These are phyloP conservation scores for Cercophora sp. DNA, from an alignment of 495 filamentous ascomycete species.

Conservation along the genomic window DNA sequence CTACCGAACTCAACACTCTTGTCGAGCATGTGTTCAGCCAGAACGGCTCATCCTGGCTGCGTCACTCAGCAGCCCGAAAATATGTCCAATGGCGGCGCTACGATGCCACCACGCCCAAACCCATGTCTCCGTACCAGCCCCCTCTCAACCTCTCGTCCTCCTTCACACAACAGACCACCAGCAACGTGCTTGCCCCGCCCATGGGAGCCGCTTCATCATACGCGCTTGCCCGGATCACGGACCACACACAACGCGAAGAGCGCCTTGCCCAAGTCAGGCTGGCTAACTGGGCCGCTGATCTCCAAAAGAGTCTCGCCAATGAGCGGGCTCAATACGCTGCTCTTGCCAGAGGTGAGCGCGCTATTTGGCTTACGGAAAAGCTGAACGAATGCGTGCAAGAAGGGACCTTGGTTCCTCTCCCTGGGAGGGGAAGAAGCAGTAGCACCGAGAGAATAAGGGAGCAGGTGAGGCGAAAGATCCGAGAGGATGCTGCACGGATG, in stretches of 20 bases:
- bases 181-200: slow-evolving; percentile 16
- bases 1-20: slow-evolving; percentile 69
- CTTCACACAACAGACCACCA: slow-evolving; percentile 4
- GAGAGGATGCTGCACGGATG: slow-evolving; percentile 6
- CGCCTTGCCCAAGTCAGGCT: slow-evolving; percentile 73
- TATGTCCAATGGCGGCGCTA: slow-evolving; percentile 63
- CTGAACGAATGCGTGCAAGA: slow-evolving; percentile 71
- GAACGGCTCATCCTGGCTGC: slow-evolving; percentile 79
- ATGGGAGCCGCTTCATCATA: slow-evolving; percentile 52
- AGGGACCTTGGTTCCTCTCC: slow-evolving; percentile 56
- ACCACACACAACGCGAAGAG: slow-evolving; percentile 69
- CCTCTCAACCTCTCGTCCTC: neutral
- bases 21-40: slow-evolving; percentile 72
- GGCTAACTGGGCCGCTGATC: slow-evolving; percentile 84
- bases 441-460: neutral
- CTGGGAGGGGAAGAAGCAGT: slow-evolving; percentile 8
- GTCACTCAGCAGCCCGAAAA: slow-evolving; percentile 83
- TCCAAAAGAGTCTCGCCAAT: slow-evolving; percentile 76
- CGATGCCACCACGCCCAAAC: slow-evolving; percentile 20
- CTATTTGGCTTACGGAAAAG: slow-evolving; percentile 73
- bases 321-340: slow-evolving; percentile 75
- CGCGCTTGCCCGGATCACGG: slow-evolving; percentile 65
- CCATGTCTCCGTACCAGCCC: neutral
- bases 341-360: slow-evolving; percentile 66
- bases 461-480: slow-evolving; percentile 8